Evolutionary conservation across 768 basidiomycete species (phyloP).

Genomic region (Lactarius hatsudake): DNA sequence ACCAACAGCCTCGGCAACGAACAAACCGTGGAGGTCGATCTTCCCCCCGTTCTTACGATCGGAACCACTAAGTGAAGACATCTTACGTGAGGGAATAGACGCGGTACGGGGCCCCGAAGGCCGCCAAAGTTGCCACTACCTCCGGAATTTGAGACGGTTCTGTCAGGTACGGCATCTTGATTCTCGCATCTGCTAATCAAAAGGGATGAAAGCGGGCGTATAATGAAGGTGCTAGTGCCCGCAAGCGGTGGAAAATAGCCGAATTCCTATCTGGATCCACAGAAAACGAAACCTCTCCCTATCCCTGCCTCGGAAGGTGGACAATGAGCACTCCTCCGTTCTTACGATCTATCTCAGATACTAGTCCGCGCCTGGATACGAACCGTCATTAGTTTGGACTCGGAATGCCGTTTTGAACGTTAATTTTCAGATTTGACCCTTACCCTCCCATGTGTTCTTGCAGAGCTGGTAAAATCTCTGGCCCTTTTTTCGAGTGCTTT

Average conservation of each 20-base stretch:
- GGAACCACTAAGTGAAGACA: background rate
- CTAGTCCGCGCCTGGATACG: slow-evolving; percentile 3
- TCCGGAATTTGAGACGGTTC: too few relatives aligned
- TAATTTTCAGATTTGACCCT: background rate
- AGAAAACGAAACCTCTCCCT: background rate
- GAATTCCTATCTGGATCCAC: background rate
- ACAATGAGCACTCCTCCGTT: background rate
- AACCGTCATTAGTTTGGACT: background rate
- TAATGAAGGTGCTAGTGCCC: background rate
- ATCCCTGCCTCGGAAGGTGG: background rate
- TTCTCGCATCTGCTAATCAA: background rate
- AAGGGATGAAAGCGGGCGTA: background rate
- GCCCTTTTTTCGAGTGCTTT: background rate
- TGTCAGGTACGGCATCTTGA: too few relatives aligned
- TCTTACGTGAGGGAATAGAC: too few relatives aligned
- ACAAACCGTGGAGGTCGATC: slow-evolving; percentile 18
- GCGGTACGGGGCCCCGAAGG: too few relatives aligned
- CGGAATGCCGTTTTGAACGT: background rate
- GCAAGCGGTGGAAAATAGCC: background rate
- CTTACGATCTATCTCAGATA: background rate
- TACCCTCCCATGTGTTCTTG: background rate
- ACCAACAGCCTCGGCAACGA: background rate
- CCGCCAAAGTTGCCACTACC: background rate
- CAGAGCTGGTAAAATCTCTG: background rate
- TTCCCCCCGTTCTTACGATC: background rate